Evolutionary conservation across 768 basidiomycete genomes (phyloP).

Genomic region (Macrolepiota fuliginosa): DNA sequence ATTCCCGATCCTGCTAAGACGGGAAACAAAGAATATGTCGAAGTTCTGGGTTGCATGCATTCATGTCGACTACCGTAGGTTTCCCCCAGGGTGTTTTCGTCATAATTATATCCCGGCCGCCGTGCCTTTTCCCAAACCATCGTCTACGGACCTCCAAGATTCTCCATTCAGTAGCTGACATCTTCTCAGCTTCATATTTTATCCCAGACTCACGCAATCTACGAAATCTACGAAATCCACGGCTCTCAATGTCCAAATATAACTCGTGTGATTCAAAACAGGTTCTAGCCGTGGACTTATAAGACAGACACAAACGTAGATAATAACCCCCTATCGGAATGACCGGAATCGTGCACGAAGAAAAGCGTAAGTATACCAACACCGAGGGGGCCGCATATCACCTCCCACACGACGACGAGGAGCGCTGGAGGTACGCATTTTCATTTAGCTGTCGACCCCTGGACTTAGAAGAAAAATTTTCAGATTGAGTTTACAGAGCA

Average conservation of each 20-base stretch:
- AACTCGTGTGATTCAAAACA: not conserved
- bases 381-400: not conserved
- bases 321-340: not conserved
- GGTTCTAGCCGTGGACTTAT: not conserved
- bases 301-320: not conserved
- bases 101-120: not conserved
- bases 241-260: no score
- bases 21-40: not conserved
- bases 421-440: slow-evolving; percentile 5
- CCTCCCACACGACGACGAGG: slow-evolving; percentile 8
- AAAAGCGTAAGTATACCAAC: not conserved
- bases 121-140: not conserved
- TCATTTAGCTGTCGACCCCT: not conserved
- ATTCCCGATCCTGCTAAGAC: not conserved
- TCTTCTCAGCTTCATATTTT: not conserved
- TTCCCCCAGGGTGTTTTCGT: not conserved
- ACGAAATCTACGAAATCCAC: no score
- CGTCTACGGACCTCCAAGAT: not conserved
- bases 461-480: not conserved
- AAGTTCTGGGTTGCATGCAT: not conserved
- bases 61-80: not conserved
- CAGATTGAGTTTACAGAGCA: slow-evolving; percentile 1
- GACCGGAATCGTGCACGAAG: not conserved
- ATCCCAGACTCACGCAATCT: no score
- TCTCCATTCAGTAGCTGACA: not conserved